These are phyloP conservation scores for Globisporangium uncinulatum DNA, from an alignment of 352 stramenopile genomes.

Conservation along the genomic window DNA sequence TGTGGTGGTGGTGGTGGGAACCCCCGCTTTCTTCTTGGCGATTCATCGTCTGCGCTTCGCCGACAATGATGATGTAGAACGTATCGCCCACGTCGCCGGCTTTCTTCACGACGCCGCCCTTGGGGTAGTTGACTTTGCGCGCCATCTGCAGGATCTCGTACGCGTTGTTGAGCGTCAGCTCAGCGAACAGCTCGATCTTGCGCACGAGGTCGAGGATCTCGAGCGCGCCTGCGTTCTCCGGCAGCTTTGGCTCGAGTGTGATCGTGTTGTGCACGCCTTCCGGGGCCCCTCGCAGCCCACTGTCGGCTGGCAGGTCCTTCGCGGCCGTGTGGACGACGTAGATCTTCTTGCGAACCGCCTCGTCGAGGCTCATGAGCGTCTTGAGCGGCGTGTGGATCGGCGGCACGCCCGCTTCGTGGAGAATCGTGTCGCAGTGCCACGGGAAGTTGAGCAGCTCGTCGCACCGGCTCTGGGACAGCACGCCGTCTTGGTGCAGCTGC, in stretches of 20 bases:
- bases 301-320: slow-evolving; percentile 68
- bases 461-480: slow-evolving; percentile 79
- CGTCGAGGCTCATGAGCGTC: slow-evolving; percentile 87
- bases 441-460: slow-evolving; percentile 93
- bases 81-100: slow-evolving; percentile 44
- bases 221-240: slow-evolving; percentile 70
- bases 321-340: slow-evolving; percentile 94
- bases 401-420: slow-evolving; percentile 93
- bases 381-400: slow-evolving; percentile 95
- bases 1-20: background rate
- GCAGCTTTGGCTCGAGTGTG: slow-evolving; percentile 65
- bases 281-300: slow-evolving; percentile 83
- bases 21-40: slow-evolving; percentile 14
- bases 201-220: slow-evolving; percentile 83
- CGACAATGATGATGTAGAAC: slow-evolving; percentile 82
- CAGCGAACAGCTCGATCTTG: slow-evolving; percentile 78
- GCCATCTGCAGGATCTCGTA: slow-evolving; percentile 86
- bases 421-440: slow-evolving; percentile 91
- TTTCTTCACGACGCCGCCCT: slow-evolving; percentile 47
- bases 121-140: slow-evolving; percentile 57
- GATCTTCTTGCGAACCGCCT: slow-evolving; percentile 86
- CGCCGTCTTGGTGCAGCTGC: slow-evolving; percentile 72
- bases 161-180: slow-evolving; percentile 79
- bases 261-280: slow-evolving; percentile 88
- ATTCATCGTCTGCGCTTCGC: slow-evolving; percentile 57